Evolutionary conservation across 352 stramenopile species (phyloP), one percentile per base, ranked within the genome.

Genomic region (Hyaloperonospora arabidopsidis): DNA sequence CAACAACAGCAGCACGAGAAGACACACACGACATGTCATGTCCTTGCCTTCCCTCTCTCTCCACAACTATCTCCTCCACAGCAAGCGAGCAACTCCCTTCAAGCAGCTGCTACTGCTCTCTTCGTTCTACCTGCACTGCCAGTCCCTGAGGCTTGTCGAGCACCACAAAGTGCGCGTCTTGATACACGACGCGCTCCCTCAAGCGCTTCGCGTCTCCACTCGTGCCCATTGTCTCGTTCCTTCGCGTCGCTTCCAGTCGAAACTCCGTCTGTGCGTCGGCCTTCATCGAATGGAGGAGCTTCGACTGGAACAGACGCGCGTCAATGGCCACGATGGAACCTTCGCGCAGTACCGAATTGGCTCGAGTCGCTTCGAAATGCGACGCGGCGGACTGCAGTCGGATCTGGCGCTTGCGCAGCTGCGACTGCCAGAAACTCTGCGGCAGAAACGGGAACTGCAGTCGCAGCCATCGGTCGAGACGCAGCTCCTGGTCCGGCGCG

Each of bases 71-170:
- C n/a, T n/a, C n/a, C n/a, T n/a, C n/a, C n/a, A n/a, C n/a, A n/a
- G n/a, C n/a, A n/a, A n/a, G n/a, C n/a, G n/a, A n/a, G n/a, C n/a
- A n/a, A n/a, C n/a, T n/a, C n/a, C n/a, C n/a, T n/a, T n/a, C n/a
- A n/a, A n/a, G n/a, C n/a, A n/a, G n/a, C 32, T 28, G 40, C 40
- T 32, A 5, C 13, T 21, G 28, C 0, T 21, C 8, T 47, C 12
- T 8, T 32, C 8, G 8, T 32, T 32, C 15, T n/a, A 49, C 68
- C 61, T 85, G 78, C 12, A 87, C 75, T 21, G 77, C 79, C 45
- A 89, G 64, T 43, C 76, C 76, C n/a, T 74, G 64, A 1, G 79
- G 79, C 49, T 89, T 89, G 57, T 89, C 67, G 21, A 89, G 67
- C 41, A 84, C 56, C 45, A 87, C 40, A 57, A 69, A 89, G 46